Evolutionary conservation across 306 rosid species (phyloP).

Genomic region (Prunus davidiana): DNA sequence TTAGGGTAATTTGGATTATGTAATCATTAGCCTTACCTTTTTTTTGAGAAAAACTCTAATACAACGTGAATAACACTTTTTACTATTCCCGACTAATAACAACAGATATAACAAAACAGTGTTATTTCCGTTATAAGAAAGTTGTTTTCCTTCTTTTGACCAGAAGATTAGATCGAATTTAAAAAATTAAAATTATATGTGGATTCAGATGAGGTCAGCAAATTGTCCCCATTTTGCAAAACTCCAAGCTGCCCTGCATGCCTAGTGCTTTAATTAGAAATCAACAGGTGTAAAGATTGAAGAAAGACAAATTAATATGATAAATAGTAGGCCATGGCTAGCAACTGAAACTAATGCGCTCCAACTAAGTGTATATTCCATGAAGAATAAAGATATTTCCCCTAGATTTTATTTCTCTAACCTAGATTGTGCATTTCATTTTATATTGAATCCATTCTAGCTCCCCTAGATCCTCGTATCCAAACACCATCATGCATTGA

Average conservation of each 20-base stretch:
- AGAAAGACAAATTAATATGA: not conserved
- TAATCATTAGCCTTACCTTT: not conserved
- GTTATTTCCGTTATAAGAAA: too few relatives aligned
- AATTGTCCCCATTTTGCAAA: not conserved
- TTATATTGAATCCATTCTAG: not conserved
- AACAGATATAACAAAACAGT: too few relatives aligned
- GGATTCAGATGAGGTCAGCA: not conserved
- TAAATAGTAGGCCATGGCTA: not conserved
- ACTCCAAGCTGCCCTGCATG: not conserved
- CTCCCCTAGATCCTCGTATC: constrained; percentile 12
- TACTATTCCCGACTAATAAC: accelerated
- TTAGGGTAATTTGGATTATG: constrained; percentile 4
- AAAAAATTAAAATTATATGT: not conserved
- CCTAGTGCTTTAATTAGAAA: not conserved
- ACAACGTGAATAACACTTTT: too few relatives aligned
- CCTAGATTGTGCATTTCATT: constrained; percentile 17
- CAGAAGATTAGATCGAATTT: not conserved
- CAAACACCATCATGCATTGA: constrained; percentile 22
- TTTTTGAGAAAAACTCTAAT: not conserved
- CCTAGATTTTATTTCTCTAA: constrained; percentile 17
- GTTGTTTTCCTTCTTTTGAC: not conserved
- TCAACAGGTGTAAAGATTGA: constrained; percentile 6
- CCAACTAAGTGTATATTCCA: constrained; percentile 20
- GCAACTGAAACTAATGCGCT: constrained; percentile 6
- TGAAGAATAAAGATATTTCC: constrained; percentile 10